These are phyloP conservation scores for Xylaria cubensis DNA, from an alignment of 495 filamentous ascomycete genomes.

Conservation along the genomic window DNA sequence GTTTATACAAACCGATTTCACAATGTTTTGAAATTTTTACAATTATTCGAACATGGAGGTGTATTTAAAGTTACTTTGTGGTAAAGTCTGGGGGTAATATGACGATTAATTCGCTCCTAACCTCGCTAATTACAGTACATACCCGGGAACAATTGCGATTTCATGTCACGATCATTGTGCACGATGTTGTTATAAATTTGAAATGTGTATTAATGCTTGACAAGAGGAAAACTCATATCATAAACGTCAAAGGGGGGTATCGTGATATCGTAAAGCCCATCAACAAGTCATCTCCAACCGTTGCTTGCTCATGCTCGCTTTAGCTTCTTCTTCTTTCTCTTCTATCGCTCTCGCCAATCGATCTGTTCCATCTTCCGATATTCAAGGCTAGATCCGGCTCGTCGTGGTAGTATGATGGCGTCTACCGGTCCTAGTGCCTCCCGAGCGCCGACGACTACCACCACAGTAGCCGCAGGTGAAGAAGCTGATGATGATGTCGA, in stretches of 20 bases:
- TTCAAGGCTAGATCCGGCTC: slow-evolving; percentile 34
- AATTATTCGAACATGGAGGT: too few relatives aligned
- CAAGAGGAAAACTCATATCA: slow-evolving; percentile 7
- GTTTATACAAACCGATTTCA: too few relatives aligned
- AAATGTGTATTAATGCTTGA: slow-evolving; percentile 10
- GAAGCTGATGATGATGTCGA: slow-evolving; percentile 86
- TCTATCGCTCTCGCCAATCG: neutral
- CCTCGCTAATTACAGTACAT: neutral
- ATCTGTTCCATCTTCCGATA: slow-evolving; percentile 18
- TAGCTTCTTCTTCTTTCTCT: slow-evolving; percentile 2
- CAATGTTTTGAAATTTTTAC: too few relatives aligned
- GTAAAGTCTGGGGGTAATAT: too few relatives aligned
- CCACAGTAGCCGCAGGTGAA: slow-evolving; percentile 75
- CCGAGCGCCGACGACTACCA: slow-evolving; percentile 33
- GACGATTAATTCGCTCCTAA: too few relatives aligned
- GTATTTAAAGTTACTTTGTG: too few relatives aligned
- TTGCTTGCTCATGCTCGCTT: neutral
- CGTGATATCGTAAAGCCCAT: slow-evolving; percentile 35
- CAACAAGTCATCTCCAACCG: slow-evolving; percentile 12
- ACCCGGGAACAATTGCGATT: neutral
- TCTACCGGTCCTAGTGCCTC: slow-evolving; percentile 27
- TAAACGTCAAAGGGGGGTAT: slow-evolving; percentile 27
- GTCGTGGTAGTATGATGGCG: slow-evolving; percentile 36
- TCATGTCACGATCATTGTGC: neutral
- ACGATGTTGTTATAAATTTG: neutral